phyloP scores from a whole-genome alignment of 1,284 basidiomycete species.

The Papiliotrema nemorosa region DNA sequence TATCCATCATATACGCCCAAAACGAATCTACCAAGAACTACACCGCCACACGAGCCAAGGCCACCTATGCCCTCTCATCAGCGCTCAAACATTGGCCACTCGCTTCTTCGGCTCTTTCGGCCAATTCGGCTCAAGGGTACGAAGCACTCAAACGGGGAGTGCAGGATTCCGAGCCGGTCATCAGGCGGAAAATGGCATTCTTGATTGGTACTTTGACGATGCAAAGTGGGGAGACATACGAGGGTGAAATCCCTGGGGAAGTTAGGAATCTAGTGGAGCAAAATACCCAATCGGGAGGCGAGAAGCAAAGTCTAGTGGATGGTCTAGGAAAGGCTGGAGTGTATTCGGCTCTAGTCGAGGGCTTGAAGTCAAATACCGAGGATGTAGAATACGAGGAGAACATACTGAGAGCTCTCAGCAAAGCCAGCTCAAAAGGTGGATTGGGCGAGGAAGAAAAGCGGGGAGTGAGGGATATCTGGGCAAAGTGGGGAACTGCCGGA shows the following conservation, averaged over 20 bases:
- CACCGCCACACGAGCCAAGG: conserved; percentile 66
- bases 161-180: conserved; percentile 68
- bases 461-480: conserved; percentile 30
- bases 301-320: conserved; percentile 26
- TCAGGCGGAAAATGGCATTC: conserved; percentile 82
- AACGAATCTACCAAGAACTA: conserved; percentile 33
- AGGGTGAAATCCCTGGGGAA: conserved; percentile 44
- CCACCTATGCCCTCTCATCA: conserved; percentile 80
- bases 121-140: conserved; percentile 22
- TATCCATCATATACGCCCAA: conserved; percentile 55
- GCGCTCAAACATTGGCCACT: conserved; percentile 65
- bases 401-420: conserved; percentile 58
- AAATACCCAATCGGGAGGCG: conserved; percentile 9
- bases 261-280: conserved; percentile 33
- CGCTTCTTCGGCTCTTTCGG: conserved; percentile 22
- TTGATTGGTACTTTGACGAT: conserved; percentile 73
- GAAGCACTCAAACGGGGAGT: conserved; percentile 24
- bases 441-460: conserved; percentile 41
- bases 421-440: conserved; percentile 38
- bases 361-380: conserved; percentile 49
- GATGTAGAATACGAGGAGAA: conserved; percentile 83
- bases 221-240: conserved; percentile 57
- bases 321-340: conserved; percentile 30
- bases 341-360: conserved; percentile 26
- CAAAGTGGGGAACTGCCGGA: conserved; percentile 29